Evolutionary conservation across 345 rosid species (phyloP), one percentile per base, ranked within the genome.

Genomic region (Aegle marmelos): DNA sequence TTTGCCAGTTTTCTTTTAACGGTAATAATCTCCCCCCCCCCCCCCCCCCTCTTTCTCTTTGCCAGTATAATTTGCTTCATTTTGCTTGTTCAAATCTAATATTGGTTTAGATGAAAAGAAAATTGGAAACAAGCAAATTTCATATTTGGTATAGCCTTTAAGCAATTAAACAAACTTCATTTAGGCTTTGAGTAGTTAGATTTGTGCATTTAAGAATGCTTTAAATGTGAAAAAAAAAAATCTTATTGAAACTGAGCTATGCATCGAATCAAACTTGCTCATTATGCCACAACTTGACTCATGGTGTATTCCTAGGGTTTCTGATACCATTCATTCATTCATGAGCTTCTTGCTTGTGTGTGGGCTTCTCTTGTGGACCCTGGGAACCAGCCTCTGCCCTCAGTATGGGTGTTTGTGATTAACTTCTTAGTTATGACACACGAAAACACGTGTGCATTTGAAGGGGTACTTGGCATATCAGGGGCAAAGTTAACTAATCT

Each of bases 1-100:
- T 96, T 89, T 76, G 95, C 98, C 75, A 94, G 99, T 88, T 96
- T 96, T 82, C 94, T 96, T 81, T 78, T 92, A 82, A 92, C 98
- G 88, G 99, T 94, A 82, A 88, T 93, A 59, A 68, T 33, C 57
- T 68, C 69, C 81, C n/a, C n/a, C n/a, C n/a, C n/a, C n/a, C n/a
- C n/a, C n/a, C n/a, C n/a, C n/a, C n/a, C n/a, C n/a, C 59, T 19
- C 81, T 11, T 57, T 57, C 37, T 75, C 17, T 13, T 64, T 31
- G 5, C 14, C 33, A 6, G 13, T 54, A 63, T 53, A 68, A 27
- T 75, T 17, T 61, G 53, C 72, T 22, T 31, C 5, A 28, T 68
- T 62, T 45, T 61, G 16, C 56, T 58, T 45, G 37, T 41, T 45
- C 16, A 2, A 24, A 25, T 45, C 34, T 24, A 39, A 24, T 68